Evolutionary conservation across 306 rosid genomes (phyloP).

Genomic region (Malus fusca): DNA sequence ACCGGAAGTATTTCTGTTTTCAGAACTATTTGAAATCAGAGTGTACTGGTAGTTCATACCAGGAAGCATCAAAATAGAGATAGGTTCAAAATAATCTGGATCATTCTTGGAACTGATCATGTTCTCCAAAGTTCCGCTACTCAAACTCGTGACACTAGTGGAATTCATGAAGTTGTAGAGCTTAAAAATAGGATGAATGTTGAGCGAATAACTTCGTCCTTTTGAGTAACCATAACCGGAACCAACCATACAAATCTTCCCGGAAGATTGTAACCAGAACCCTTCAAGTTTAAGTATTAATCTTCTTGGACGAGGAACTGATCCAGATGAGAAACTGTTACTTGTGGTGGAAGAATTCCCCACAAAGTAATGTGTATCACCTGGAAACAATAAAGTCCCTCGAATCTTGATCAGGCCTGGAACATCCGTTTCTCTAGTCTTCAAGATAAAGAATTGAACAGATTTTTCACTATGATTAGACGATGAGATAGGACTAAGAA

Average conservation of each 20-base stretch:
- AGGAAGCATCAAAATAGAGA: conserved; percentile 35
- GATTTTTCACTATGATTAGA: too few species aligned
- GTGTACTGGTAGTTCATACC: conserved; percentile 22
- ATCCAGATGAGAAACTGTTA: too few species aligned
- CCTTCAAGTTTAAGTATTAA: conserved; percentile 28
- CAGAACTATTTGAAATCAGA: conserved; percentile 15
- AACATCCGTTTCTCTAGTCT: conserved; percentile 12
- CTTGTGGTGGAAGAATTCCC: not conserved
- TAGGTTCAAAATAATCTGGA: conserved; percentile 20
- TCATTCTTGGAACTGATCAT: conserved; percentile 18
- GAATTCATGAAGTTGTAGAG: conserved; percentile 24
- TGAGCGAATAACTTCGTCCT: conserved; percentile 5
- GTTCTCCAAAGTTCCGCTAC: conserved; percentile 43
- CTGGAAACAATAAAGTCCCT: conserved; percentile 12
- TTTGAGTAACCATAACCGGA: not conserved
- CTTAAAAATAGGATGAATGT: conserved; percentile 24
- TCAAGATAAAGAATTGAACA: too few species aligned
- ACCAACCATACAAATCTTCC: conserved; percentile 47
- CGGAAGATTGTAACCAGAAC: conserved; percentile 48
- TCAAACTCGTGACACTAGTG: conserved; percentile 25
- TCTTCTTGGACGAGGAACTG: not conserved
- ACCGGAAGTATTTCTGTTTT: not conserved
- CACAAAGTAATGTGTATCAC: not conserved
- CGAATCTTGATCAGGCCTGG: conserved; percentile 25
- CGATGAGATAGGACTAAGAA: not conserved